Conservation (phyloP, 2,329 filamentous ascomycete genomes). For the Exophiala mesophila region DNA sequence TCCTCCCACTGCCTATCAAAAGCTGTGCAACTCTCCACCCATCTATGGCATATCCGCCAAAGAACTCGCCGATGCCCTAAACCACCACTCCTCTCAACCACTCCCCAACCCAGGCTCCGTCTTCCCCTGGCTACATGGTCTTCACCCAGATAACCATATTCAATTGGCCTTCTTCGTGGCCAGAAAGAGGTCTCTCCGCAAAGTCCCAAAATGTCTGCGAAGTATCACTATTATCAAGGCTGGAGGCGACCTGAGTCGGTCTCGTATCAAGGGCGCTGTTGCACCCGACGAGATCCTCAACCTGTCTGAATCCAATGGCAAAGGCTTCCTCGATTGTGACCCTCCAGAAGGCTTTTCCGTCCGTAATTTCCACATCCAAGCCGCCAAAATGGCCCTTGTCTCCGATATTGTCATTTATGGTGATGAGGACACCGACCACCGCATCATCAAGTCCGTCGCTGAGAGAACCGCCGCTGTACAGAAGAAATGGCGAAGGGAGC, state of each 20-base stretch:
- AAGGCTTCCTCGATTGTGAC: slow-evolving; percentile 75
- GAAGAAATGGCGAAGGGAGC: slow-evolving; percentile 63
- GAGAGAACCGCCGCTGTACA: slow-evolving; percentile 69
- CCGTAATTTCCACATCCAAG: slow-evolving; percentile 94
- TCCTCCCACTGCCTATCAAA: slow-evolving; percentile 62
- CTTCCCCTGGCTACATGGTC: slow-evolving; percentile 93
- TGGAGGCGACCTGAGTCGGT: slow-evolving; percentile 67
- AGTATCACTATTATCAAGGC: slow-evolving; percentile 84
- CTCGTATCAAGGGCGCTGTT: slow-evolving; percentile 82
- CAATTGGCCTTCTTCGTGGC: slow-evolving; percentile 87
- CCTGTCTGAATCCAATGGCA: slow-evolving; percentile 39
- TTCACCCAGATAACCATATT: slow-evolving; percentile 82
- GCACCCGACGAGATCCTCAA: slow-evolving; percentile 74
- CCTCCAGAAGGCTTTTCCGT: slow-evolving; percentile 90
- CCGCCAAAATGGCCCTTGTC: slow-evolving; percentile 77
- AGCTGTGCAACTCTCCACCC: slow-evolving; percentile 51
- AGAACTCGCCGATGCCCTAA: slow-evolving; percentile 66
- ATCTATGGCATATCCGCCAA: slow-evolving; percentile 69
- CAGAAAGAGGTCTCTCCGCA: slow-evolving; percentile 64
- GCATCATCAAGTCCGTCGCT: slow-evolving; percentile 61
- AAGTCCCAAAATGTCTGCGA: slow-evolving; percentile 70
- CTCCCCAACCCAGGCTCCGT: slow-evolving; percentile 79
- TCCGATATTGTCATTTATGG: slow-evolving; percentile 94
- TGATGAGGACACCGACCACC: slow-evolving; percentile 58
- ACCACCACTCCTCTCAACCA: slow-evolving; percentile 71